phyloP scores from a whole-genome alignment of 768 basidiomycete species.

The Hydnomerulius pinastri region DNA sequence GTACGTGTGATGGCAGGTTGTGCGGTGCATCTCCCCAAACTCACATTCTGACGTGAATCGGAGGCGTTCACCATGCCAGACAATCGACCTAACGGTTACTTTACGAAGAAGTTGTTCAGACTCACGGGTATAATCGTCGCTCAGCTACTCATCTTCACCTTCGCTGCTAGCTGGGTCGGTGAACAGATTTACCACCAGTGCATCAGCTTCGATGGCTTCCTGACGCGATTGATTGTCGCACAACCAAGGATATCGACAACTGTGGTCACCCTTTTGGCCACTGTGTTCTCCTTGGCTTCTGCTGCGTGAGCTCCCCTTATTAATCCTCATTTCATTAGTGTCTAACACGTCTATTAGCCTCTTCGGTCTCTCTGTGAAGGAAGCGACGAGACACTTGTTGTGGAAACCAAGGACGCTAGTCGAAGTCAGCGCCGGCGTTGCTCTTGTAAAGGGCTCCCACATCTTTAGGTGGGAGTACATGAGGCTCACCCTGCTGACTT shows the following conservation, averaged over 20 bases:
- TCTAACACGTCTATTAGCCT: too few species aligned
- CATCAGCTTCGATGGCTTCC: not conserved
- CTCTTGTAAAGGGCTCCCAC: constrained; percentile 1
- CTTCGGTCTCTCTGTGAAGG: constrained; percentile 14
- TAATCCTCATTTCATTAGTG: too few species aligned
- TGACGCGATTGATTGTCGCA: not conserved
- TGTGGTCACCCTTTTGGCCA: not conserved
- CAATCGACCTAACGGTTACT: too few species aligned
- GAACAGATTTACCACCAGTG: not conserved
- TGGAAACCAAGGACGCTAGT: constrained; percentile 12
- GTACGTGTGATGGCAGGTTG: too few species aligned
- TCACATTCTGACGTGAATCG: too few species aligned
- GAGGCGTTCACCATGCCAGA: too few species aligned
- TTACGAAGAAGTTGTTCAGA: not conserved
- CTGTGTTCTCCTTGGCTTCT: not conserved
- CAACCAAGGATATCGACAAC: not conserved
- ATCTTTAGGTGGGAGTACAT: not conserved
- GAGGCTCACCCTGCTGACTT: constrained; percentile 1
- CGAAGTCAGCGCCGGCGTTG: constrained; percentile 9
- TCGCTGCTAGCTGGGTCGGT: not conserved
- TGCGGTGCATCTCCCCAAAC: too few species aligned
- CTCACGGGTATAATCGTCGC: not conserved
- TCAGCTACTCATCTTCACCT: not conserved
- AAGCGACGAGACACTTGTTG: constrained; percentile 19
- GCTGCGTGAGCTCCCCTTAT: not conserved